Conservation (phyloP, 441 rosid species). For the Capsella rubella region DNA sequence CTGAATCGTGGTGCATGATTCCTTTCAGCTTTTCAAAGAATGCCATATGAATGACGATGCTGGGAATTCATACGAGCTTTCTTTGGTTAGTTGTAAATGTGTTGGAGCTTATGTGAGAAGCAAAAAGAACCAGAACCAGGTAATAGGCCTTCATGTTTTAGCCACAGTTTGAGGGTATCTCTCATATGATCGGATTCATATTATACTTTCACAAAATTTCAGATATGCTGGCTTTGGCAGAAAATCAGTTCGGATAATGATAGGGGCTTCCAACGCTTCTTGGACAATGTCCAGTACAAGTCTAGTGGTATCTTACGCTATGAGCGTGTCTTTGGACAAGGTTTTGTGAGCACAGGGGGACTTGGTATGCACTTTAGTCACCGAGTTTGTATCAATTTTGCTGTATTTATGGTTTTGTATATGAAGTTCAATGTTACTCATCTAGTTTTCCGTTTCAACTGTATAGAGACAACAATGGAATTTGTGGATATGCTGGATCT, state of each 20-base stretch:
- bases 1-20: conserved; percentile 6
- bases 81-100: conserved; percentile 87
- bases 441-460: not conserved
- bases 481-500: conserved; percentile 88
- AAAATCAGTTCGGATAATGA: conserved; percentile 80
- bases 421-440: not conserved
- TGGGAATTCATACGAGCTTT: conserved; percentile 79
- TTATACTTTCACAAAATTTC: conserved; percentile 44
- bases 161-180: conserved; percentile 25
- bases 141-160: conserved; percentile 22
- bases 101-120: conserved; percentile 95
- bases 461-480: conserved; percentile 90
- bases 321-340: conserved; percentile 92
- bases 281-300: conserved; percentile 95
- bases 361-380: conserved; percentile 58
- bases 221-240: conserved; percentile 99
- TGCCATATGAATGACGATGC: conserved; percentile 58
- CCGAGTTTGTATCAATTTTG: not conserved
- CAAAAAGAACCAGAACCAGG: conserved; percentile 98
- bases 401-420: conserved; percentile 6
- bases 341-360: conserved; percentile 98
- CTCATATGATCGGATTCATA: conserved; percentile 27
- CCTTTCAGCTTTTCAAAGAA: conserved; percentile 80
- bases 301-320: conserved; percentile 84
- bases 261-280: conserved; percentile 90